Evolutionary conservation across 202 grass and related monocot species (phyloP).

Genomic region (Digitaria exilis): DNA sequence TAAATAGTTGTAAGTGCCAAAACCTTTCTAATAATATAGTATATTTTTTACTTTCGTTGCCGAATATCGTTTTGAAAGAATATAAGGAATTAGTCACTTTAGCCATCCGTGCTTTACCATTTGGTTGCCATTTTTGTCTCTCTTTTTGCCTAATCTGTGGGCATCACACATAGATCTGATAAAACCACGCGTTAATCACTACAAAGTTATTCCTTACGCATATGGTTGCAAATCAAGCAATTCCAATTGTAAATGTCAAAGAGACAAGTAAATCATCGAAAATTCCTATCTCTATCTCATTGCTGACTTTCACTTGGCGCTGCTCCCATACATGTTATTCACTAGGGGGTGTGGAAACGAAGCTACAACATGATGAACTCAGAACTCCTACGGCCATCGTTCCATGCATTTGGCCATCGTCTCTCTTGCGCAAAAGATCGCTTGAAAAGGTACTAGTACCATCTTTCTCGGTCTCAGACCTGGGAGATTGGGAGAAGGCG

Average conservation of each 20-base stretch:
- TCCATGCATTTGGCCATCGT: not conserved
- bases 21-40: not conserved
- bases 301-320: not conserved
- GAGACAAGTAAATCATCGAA: not conserved
- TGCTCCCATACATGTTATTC: not conserved
- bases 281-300: not conserved
- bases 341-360: not conserved
- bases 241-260: not conserved
- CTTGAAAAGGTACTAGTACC: not conserved
- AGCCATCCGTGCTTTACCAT: not conserved
- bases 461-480: not conserved
- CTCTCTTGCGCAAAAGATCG: constrained; percentile 20
- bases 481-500: not conserved
- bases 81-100: not conserved
- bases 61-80: not conserved
- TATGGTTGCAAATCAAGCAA: not conserved
- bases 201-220: not conserved
- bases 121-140: not conserved
- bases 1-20: no score
- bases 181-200: not conserved
- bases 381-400: not conserved
- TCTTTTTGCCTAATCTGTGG: no score
- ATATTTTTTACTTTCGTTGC: not conserved
- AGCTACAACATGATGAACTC: not conserved
- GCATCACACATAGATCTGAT: not conserved